A percentile compares a stretch with the other conserved stretches of the same genome.
phyloP scores from a whole-genome alignment of 1,284 basidiomycete species.

The Cutaneotrichosporon sp. region DNA sequence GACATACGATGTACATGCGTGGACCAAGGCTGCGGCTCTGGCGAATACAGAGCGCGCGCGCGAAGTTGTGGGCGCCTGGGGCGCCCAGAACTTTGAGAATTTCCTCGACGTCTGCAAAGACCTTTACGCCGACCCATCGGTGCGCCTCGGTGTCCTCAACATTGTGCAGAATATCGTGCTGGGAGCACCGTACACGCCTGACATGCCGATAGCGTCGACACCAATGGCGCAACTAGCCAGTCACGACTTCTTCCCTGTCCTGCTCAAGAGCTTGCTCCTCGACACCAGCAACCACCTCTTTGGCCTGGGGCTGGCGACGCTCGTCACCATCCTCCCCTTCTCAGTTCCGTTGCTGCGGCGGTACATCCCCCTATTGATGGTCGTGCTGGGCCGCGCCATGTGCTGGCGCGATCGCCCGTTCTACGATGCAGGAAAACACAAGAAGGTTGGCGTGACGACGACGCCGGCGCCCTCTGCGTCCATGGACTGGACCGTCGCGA shows the following conservation, averaged over 20 bases:
- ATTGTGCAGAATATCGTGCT: conserved; percentile 36
- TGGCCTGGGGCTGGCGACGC: conserved; percentile 33
- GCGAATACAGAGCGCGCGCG: conserved; percentile 8
- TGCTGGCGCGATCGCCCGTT: conserved; percentile 49
- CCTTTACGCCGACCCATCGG: conserved; percentile 17
- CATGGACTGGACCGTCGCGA: conserved; percentile 34
- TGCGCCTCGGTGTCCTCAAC: conserved; percentile 30
- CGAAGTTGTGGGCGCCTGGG: conserved; percentile 21
- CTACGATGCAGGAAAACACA: conserved; percentile 27
- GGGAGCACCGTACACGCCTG: conserved; percentile 31
- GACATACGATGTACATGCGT: conserved; percentile 16
- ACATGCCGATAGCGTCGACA: conserved; percentile 25
- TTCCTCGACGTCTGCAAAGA: conserved; percentile 22
- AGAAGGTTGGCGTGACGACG: conserved; percentile 30
- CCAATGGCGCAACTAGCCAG: conserved; percentile 33
- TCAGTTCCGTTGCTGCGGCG: conserved; percentile 32
- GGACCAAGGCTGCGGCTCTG: conserved; percentile 10
- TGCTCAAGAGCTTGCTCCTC: conserved; percentile 36
- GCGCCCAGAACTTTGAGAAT: conserved; percentile 22
- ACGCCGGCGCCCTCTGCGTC: conserved; percentile 32
- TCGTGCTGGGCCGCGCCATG: conserved; percentile 41
- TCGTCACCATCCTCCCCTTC: conserved; percentile 43
- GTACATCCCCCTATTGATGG: conserved; percentile 44
- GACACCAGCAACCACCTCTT: conserved; percentile 48
- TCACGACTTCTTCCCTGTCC: conserved; percentile 27